These are phyloP conservation scores for Penicillium italicum DNA, from an alignment of 2,329 filamentous ascomycete genomes.

Conservation along the genomic window DNA sequence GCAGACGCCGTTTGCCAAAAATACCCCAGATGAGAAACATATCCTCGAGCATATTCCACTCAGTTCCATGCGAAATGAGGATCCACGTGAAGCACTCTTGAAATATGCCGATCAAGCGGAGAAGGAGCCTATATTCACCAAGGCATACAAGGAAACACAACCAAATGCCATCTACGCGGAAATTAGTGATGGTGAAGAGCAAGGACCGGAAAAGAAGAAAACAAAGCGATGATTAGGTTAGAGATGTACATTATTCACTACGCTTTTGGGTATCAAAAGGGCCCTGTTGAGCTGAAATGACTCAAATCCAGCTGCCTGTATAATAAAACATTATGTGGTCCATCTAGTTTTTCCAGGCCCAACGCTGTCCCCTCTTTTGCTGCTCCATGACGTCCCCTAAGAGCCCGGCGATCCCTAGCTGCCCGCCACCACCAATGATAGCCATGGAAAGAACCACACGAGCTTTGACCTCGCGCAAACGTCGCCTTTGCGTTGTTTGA, in stretches of 20 bases:
- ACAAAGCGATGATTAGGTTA: conserved; percentile 30
- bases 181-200: conserved; percentile 74
- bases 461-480: conserved; percentile 15
- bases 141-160: conserved; percentile 87
- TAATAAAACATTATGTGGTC: background rate
- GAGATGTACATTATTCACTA: background rate
- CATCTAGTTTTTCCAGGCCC: background rate
- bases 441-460: background rate
- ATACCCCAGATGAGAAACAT: conserved; percentile 82
- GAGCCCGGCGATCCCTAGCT: conserved; percentile 10
- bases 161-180: conserved; percentile 89
- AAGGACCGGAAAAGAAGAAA: conserved; percentile 64
- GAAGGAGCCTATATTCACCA: conserved; percentile 91
- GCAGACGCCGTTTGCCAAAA: conserved; percentile 86
- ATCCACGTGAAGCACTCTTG: conserved; percentile 86
- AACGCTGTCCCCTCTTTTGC: conserved; percentile 15
- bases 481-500: background rate
- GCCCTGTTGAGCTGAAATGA: background rate
- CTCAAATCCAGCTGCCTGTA: background rate
- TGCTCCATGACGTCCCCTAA: conserved; percentile 17
- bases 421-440: conserved; percentile 12
- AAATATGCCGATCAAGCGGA: conserved; percentile 93
- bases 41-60: conserved; percentile 85
- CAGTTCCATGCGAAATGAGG: conserved; percentile 90
- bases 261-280: background rate